These are phyloP conservation scores for Conticribra guillardii DNA, from an alignment of 108 stramenopile genomes.

Conservation along the genomic window DNA sequence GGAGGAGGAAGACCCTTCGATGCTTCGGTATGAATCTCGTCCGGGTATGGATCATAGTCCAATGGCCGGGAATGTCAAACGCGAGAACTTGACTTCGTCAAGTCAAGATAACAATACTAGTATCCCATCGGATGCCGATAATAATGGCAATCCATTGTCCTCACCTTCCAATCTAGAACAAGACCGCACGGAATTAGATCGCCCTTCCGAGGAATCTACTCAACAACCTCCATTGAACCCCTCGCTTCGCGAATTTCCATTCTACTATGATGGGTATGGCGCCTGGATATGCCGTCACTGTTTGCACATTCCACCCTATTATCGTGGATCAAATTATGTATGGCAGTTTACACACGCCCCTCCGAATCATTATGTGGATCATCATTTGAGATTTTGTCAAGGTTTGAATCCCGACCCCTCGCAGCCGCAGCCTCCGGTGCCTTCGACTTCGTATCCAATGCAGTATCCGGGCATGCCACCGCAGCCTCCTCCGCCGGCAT, in stretches of 20 bases:
- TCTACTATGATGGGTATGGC: slow-evolving; percentile 49
- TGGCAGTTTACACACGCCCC: slow-evolving; percentile 47
- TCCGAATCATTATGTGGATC: slow-evolving; percentile 48
- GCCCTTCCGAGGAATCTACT: neutral
- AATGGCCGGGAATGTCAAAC: slow-evolving; percentile 1
- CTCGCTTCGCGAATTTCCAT: slow-evolving; percentile 43
- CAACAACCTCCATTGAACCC: neutral
- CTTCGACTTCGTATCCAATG: slow-evolving; percentile 5
- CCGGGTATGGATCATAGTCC: slow-evolving; percentile 42
- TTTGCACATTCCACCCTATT: slow-evolving; percentile 36
- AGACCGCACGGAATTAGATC: neutral
- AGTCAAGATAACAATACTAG: no score
- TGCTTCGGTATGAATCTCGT: slow-evolving; percentile 35
- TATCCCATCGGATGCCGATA: no score
- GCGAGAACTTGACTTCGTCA: neutral
- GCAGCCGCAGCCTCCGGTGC: neutral
- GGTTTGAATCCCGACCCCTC: slow-evolving; percentile 28
- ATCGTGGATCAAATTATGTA: slow-evolving; percentile 49
- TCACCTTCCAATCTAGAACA: slow-evolving; percentile 1
- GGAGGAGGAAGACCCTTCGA: slow-evolving; percentile 41
- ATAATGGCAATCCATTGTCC: neutral
- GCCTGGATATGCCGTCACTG: slow-evolving; percentile 54
- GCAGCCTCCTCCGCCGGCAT: neutral
- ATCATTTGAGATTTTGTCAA: slow-evolving; percentile 40
- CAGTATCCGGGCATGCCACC: slow-evolving; percentile 2